Percentiles rank a stretch among this genome's conserved stretches.
Conservation (phyloP, 148 eudicot species). For the Talinum fruticosum region DNA sequence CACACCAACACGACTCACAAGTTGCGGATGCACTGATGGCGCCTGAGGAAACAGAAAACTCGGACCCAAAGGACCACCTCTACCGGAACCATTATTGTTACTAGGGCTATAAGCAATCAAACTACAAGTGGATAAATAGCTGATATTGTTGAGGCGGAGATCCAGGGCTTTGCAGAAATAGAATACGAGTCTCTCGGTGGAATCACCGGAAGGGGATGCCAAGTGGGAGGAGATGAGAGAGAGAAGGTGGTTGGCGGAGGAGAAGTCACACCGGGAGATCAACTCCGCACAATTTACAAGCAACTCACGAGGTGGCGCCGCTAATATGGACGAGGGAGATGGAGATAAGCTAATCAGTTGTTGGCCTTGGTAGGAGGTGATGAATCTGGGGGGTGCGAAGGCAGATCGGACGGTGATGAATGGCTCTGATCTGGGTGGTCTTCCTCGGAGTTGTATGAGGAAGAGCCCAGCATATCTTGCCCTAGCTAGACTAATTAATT, state of each 20-base stretch:
- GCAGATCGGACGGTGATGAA: conserved; percentile 23
- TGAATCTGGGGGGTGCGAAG: conserved; percentile 16
- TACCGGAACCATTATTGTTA: conserved; percentile 10
- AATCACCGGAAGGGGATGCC: conserved; percentile 65
- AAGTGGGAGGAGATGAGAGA: conserved; percentile 45
- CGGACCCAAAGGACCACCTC: conserved; percentile 8
- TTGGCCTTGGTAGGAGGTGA: background rate
- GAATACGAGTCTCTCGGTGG: conserved; percentile 54
- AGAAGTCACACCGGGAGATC: conserved; percentile 51
- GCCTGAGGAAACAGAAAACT: conserved; percentile 5
- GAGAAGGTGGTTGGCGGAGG: conserved; percentile 67
- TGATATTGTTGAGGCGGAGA: conserved; percentile 43
- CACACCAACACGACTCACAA: background rate
- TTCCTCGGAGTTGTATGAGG: conserved; percentile 36
- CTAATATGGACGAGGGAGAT: conserved; percentile 2
- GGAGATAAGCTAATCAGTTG: background rate
- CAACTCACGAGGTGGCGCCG: conserved; percentile 52
- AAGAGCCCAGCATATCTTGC: conserved; percentile 40
- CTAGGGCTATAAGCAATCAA: conserved; percentile 10
- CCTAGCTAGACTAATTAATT: conserved; percentile 18
- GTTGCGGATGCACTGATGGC: background rate
- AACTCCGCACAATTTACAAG: conserved; percentile 69
- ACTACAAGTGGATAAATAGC: conserved; percentile 9
- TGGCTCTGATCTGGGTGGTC: conserved; percentile 17
- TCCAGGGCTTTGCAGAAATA: conserved; percentile 65